Evolutionary conservation across 2,329 filamentous ascomycete genomes (phyloP), one percentile per base, ranked within the genome.

Genomic region (Botrytis pseudocinerea): DNA sequence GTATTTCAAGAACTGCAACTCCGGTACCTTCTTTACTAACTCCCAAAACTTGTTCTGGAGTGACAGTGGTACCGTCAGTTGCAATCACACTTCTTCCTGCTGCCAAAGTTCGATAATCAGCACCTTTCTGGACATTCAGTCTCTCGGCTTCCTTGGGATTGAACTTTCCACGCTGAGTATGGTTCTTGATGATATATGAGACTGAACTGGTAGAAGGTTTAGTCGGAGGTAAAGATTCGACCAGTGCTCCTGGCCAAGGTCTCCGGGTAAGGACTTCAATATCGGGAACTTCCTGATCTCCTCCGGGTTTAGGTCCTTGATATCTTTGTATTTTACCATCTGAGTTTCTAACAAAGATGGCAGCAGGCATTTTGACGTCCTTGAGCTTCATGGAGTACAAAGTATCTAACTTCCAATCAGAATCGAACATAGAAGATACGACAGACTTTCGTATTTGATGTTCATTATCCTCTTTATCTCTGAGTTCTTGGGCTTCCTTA

Each of bases 41-140:
- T 1, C 88, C 93, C 69, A 99, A 80, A 1, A 98, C 94, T 91
- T 97, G 96, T 0, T 96, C 92, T 1, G 95, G 92, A 0, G 91
- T 96, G 44, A 99, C 88, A 0, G 87, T 87, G 10, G 85, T 85
- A 7, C 93, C 94, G 77, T 91, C 87, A 22, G 85, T 83, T 38
- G 89, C 90, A 70, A 84, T 83, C 1, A 96, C 90, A 65, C 82
- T 90, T 75, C 90, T 76, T 3, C 94, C 94, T 1, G 79, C 80
- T 0, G 91, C 85, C 61, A 99, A 85, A 20, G 81, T 78, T 51
- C 85, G 85, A 81, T 87, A 97, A 66, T 91, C 84, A 0, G 77
- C 80, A 2, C 89, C 90, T 70, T 84, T 86, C 32, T 83, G 82
- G 0, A 98, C 87, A 1, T 91, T 91, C 2, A 94, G 83, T 42